Evolutionary conservation across 2,329 filamentous ascomycete species (phyloP).

Genomic region (Aspergillus intermedius): DNA sequence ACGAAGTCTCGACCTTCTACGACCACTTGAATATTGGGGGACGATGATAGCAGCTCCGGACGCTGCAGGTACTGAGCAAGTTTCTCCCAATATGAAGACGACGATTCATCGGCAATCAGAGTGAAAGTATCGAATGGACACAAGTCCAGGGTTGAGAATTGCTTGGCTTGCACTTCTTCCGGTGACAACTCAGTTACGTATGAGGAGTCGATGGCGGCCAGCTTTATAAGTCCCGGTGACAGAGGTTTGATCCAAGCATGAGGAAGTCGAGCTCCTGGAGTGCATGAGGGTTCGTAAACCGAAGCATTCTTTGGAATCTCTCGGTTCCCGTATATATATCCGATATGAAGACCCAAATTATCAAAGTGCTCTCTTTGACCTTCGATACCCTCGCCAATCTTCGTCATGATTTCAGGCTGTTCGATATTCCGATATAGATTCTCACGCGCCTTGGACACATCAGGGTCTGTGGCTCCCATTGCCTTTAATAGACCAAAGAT

Average conservation of each 20-base stretch:
- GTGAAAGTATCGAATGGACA: constrained; percentile 27
- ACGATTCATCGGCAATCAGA: constrained; percentile 14
- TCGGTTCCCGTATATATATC: constrained; percentile 37
- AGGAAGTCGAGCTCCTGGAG: constrained; percentile 34
- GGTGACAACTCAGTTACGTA: constrained; percentile 28
- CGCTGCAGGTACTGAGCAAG: neutral
- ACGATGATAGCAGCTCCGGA: neutral
- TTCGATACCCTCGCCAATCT: constrained; percentile 22
- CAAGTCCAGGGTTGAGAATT: constrained; percentile 34
- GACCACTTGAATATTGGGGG: constrained; percentile 2
- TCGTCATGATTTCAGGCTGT: constrained; percentile 14
- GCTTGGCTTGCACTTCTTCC: constrained; percentile 17
- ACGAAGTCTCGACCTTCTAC: constrained; percentile 18
- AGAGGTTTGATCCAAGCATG: constrained; percentile 33
- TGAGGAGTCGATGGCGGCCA: constrained; percentile 25
- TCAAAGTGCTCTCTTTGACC: constrained; percentile 39
- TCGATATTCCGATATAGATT: constrained; percentile 25
- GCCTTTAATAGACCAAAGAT: constrained; percentile 39
- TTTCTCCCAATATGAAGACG: constrained; percentile 1
- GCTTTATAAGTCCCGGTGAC: neutral
- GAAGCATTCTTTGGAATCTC: constrained; percentile 33
- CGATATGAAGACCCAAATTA: constrained; percentile 40
- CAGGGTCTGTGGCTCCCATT: constrained; percentile 27
- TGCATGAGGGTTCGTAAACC: constrained; percentile 31
- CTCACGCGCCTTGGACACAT: constrained; percentile 17